Conservation (phyloP, 2,329 filamentous ascomycete species). For the Metarhizium sp. region DNA sequence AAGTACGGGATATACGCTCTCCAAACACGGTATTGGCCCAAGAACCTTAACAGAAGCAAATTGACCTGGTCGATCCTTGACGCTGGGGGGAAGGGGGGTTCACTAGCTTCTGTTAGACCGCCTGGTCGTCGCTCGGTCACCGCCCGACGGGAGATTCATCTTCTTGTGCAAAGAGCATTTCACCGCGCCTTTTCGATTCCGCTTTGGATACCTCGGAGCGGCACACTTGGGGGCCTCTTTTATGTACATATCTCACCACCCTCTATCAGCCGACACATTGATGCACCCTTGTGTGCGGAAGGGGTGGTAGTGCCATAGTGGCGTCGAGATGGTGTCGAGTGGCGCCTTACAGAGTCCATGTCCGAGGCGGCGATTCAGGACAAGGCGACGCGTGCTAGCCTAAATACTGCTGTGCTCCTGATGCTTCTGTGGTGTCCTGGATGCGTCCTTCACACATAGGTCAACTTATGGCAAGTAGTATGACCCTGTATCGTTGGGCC, state of each 20-base stretch:
- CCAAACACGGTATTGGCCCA: neutral
- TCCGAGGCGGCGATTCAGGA: neutral
- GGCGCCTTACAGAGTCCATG: neutral
- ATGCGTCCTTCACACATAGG: neutral
- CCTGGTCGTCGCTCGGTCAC: neutral
- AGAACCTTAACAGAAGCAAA: neutral
- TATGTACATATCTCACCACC: neutral
- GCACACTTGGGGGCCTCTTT: neutral
- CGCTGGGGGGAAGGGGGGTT: neutral
- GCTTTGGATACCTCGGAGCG: neutral
- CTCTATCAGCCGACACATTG: no score
- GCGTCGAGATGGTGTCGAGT: conserved; percentile 1
- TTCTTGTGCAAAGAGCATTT: no score
- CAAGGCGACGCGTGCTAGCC: neutral
- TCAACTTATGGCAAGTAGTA: no score
- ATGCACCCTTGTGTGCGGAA: neutral
- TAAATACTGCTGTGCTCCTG: neutral
- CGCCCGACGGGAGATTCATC: neutral
- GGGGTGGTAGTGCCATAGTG: neutral
- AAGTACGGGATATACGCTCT: neutral
- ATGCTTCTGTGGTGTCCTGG: neutral
- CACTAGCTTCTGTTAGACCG: neutral
- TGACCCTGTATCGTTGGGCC: neutral
- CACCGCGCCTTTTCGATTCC: neutral
- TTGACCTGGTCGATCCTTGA: neutral